Evolutionary conservation across 1,284 basidiomycete species (phyloP).

Genomic region (Ustilago crameri): DNA sequence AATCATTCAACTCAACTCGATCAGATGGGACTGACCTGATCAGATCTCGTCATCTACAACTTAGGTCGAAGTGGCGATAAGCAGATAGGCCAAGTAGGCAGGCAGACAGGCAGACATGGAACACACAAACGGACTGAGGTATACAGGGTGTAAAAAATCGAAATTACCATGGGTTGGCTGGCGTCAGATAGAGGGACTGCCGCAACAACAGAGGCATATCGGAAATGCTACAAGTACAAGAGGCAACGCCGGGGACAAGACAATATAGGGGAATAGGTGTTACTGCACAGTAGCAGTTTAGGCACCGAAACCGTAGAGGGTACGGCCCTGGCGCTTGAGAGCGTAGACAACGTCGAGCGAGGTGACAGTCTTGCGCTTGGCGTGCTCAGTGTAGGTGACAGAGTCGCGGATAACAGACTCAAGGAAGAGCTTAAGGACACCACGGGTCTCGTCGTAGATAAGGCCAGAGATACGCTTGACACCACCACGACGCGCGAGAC

Average conservation of each 20-base stretch:
- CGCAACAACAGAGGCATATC: conserved; percentile 51
- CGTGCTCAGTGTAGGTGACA: conserved; percentile 92
- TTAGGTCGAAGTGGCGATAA: too few relatives aligned
- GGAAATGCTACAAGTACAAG: conserved; percentile 54
- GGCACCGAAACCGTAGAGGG: conserved; percentile 76
- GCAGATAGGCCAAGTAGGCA: too few relatives aligned
- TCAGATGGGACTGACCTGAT: too few relatives aligned
- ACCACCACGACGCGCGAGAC: conserved; percentile 88
- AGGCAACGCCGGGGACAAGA: conserved; percentile 45
- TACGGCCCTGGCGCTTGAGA: conserved; percentile 82
- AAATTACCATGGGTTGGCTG: conserved; percentile 52
- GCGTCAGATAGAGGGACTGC: conserved; percentile 33
- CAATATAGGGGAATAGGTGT: conserved; percentile 16
- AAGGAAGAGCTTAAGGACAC: conserved; percentile 83
- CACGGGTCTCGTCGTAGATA: conserved; percentile 94
- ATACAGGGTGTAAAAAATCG: conserved; percentile 44
- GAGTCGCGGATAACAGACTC: conserved; percentile 87
- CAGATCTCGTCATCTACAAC: too few relatives aligned
- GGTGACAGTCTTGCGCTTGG: conserved; percentile 90
- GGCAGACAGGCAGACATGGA: too few relatives aligned
- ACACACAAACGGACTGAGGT: background rate
- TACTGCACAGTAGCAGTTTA: conserved; percentile 37
- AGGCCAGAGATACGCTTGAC: conserved; percentile 76
- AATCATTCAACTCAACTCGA: too few relatives aligned
- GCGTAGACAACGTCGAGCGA: conserved; percentile 93